Evolutionary conservation across 179 eudicot genomes (phyloP).

Genomic region (Spergularia azorica): DNA sequence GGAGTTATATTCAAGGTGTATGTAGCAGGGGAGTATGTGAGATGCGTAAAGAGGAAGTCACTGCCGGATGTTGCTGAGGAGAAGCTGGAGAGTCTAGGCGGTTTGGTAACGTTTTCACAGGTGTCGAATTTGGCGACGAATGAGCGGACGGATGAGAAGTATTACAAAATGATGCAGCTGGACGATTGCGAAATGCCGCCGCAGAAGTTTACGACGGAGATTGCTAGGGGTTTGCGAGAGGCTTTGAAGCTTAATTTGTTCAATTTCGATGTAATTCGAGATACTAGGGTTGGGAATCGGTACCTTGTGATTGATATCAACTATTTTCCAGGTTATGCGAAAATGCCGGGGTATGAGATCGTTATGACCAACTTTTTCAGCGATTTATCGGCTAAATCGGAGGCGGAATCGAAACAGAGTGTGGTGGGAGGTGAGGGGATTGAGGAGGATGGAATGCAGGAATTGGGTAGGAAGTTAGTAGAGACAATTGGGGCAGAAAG

Average conservation of each 20-base stretch:
- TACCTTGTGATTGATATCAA: slow-evolving; percentile 53
- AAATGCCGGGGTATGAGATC: slow-evolving; percentile 45
- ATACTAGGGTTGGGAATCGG: slow-evolving; percentile 43
- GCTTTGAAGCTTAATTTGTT: slow-evolving; percentile 43
- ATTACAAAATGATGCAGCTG: slow-evolving; percentile 47
- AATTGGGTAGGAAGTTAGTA: slow-evolving; percentile 12
- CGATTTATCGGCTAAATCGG: slow-evolving; percentile 26
- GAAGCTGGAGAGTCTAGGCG: slow-evolving; percentile 41
- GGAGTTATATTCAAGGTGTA: slow-evolving; percentile 54
- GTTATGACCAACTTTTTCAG: slow-evolving; percentile 44
- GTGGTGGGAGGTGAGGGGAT: not conserved
- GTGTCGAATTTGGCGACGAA: slow-evolving; percentile 47
- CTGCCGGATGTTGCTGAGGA: slow-evolving; percentile 51
- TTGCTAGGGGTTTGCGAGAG: slow-evolving; percentile 45
- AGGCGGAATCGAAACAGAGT: not conserved
- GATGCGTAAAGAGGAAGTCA: slow-evolving; percentile 52
- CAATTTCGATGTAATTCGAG: slow-evolving; percentile 51
- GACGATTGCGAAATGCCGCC: slow-evolving; percentile 57
- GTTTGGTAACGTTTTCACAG: slow-evolving; percentile 47
- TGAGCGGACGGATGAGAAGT: slow-evolving; percentile 45
- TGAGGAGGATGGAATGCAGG: not conserved
- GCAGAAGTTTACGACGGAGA: slow-evolving; percentile 33
- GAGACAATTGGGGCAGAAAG: slow-evolving; percentile 12
- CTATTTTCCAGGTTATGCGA: slow-evolving; percentile 51
- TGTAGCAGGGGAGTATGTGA: slow-evolving; percentile 47